Conservation (phyloP, 352 stramenopile genomes). For the Thalassiosira livingstoniorum region DNA sequence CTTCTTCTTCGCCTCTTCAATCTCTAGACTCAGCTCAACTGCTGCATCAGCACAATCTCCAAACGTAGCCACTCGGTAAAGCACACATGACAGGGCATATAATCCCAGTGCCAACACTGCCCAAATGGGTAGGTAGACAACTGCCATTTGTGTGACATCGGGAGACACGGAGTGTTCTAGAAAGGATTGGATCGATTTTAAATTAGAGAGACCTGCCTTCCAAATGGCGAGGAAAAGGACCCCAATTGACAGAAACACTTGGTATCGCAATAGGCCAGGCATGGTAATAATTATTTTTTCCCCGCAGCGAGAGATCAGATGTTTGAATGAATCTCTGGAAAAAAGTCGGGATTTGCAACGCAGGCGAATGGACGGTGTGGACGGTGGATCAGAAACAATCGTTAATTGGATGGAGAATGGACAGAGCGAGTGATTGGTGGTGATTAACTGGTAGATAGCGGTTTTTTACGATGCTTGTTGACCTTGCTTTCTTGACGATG, state of each 20-base stretch:
- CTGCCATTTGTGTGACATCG: constrained; percentile 12
- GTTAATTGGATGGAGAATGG: no score
- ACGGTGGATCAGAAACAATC: no score
- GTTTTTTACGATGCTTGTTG: no score
- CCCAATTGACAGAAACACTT: constrained; percentile 69
- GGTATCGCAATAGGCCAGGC: constrained; percentile 61
- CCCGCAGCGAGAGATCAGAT: no score
- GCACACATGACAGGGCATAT: constrained; percentile 68
- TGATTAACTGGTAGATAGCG: no score
- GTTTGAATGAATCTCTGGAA: no score
- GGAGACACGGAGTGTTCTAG: background rate
- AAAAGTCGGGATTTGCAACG: no score
- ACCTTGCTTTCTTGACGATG: no score
- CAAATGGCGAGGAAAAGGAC: constrained; percentile 68
- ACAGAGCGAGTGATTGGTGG: no score
- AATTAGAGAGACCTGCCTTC: constrained; percentile 43
- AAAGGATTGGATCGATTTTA: constrained; percentile 8
- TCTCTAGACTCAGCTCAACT: constrained; percentile 68
- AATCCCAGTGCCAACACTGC: constrained; percentile 62
- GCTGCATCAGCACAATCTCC: constrained; percentile 75
- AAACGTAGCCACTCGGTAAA: constrained; percentile 65
- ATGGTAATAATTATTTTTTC: constrained; percentile 4
- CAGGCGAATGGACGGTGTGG: no score
- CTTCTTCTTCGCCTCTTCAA: constrained; percentile 71
- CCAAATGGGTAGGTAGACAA: constrained; percentile 74